A percentile compares a stretch with the other conserved stretches of the same genome.
phyloP scores from a whole-genome alignment of 2,329 filamentous ascomycete species.

The Pyricularia grisea region DNA sequence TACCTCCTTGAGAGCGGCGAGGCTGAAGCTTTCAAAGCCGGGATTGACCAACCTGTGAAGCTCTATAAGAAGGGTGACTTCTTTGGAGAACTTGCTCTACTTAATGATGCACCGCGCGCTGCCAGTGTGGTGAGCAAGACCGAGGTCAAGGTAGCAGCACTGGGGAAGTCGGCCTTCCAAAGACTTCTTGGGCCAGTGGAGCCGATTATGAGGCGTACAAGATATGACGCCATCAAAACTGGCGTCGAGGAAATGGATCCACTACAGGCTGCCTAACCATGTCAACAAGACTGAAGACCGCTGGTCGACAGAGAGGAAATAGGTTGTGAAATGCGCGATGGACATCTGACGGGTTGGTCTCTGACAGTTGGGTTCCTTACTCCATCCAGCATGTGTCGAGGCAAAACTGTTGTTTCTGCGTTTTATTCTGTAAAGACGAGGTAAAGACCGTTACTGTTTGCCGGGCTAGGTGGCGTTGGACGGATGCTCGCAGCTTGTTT shows the following conservation, averaged over 20 bases:
- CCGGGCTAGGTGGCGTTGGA: slow-evolving; percentile 3
- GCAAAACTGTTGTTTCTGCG: not conserved
- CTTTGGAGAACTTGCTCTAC: slow-evolving; percentile 88
- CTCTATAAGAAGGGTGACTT: slow-evolving; percentile 87
- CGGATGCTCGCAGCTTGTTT: not conserved
- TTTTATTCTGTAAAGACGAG: not conserved
- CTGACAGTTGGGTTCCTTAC: not conserved
- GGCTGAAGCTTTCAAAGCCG: slow-evolving; percentile 79
- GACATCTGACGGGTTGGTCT: not conserved
- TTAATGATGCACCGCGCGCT: slow-evolving; percentile 88
- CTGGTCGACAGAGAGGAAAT: not conserved
- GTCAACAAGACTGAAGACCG: not conserved
- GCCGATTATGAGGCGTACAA: slow-evolving; percentile 80
- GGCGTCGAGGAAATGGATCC: slow-evolving; percentile 62
- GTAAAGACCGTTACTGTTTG: not conserved
- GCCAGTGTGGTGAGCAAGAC: slow-evolving; percentile 78
- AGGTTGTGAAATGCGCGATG: not conserved
- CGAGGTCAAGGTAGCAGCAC: slow-evolving; percentile 84
- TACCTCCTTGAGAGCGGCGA: slow-evolving; percentile 83
- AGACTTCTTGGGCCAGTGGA: slow-evolving; percentile 86
- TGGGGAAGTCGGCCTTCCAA: slow-evolving; percentile 94
- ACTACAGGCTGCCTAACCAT: slow-evolving; percentile 31
- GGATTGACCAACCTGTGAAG: slow-evolving; percentile 60
- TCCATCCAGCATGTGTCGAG: not conserved
- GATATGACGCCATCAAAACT: slow-evolving; percentile 49